Evolutionary conservation across 306 rosid genomes (phyloP).

Genomic region (Prinsepia uniflora): DNA sequence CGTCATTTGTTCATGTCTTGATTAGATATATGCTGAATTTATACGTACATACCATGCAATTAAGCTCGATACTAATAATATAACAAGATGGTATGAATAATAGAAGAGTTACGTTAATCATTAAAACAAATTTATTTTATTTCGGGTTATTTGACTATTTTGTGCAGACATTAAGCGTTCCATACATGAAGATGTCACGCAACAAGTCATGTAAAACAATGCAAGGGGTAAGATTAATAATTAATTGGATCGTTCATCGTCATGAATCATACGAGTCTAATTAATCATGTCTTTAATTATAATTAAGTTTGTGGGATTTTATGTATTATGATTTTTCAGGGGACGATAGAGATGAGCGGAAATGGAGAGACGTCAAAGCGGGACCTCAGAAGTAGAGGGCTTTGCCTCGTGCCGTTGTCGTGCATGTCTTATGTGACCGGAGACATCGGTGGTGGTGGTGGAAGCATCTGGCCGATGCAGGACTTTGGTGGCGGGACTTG

Average conservation of each 20-base stretch:
- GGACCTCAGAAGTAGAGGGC: conserved; percentile 76
- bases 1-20: neutral
- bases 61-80: neutral
- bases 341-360: conserved; percentile 23
- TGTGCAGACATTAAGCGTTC: conserved; percentile 81
- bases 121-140: neutral
- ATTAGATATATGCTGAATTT: neutral
- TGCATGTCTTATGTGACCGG: conserved; percentile 73
- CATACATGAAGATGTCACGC: conserved; percentile 70
- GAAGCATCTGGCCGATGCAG: conserved; percentile 48
- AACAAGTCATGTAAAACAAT: conserved; percentile 35
- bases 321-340: conserved; percentile 28
- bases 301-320: neutral
- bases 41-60: no score
- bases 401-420: conserved; percentile 77
- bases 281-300: neutral
- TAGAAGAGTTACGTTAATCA: neutral
- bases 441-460: conserved; percentile 25
- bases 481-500: conserved; percentile 47
- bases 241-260: no score
- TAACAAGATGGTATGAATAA: neutral
- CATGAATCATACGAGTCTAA: neutral
- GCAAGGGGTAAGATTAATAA: conserved; percentile 48
- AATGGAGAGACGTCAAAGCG: conserved; percentile 35
- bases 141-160: neutral